Percentiles rank a stretch among this genome's conserved stretches.
Conservation (phyloP, 176 grass and related monocot genomes). For the Cenchrus purpureus region DNA sequence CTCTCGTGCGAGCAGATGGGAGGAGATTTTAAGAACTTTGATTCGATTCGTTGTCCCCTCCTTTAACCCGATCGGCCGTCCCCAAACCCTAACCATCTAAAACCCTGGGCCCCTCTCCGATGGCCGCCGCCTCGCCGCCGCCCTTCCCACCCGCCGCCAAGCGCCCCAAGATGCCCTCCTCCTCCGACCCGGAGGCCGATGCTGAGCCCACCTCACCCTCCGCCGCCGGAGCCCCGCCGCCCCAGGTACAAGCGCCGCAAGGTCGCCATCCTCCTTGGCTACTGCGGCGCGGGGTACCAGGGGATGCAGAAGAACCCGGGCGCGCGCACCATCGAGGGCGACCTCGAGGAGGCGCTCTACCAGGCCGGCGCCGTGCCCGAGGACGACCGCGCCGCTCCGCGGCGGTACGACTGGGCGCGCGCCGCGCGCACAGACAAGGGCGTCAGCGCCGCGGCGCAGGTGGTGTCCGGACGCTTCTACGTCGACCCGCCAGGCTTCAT, state of each 20-base stretch:
- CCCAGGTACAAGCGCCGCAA: conserved; percentile 89
- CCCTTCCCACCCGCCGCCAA: conserved; percentile 64
- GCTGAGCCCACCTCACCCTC: conserved; percentile 26
- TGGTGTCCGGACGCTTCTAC: conserved; percentile 90
- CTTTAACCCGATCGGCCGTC: conserved; percentile 10
- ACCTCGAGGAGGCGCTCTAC: conserved; percentile 94
- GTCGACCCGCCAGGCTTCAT: conserved; percentile 76
- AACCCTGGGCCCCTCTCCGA: conserved; percentile 32
- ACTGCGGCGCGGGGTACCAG: conserved; percentile 89
- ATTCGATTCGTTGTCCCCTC: conserved; percentile 24
- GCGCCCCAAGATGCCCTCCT: conserved; percentile 76
- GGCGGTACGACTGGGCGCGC: conserved; percentile 82
- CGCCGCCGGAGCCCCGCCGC: conserved; percentile 53
- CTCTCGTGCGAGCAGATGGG: too few relatives aligned
- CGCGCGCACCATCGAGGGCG: conserved; percentile 91
- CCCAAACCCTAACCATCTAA: conserved; percentile 61
- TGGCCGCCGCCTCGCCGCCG: conserved; percentile 63
- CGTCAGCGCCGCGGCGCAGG: conserved; percentile 84
- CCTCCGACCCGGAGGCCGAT: conserved; percentile 52
- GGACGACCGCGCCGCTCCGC: conserved; percentile 61
- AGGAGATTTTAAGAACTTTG: too few relatives aligned
- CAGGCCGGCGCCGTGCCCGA: conserved; percentile 72
- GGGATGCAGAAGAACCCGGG: conserved; percentile 99
- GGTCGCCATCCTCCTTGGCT: conserved; percentile 87
- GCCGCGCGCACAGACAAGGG: conserved; percentile 95